Evolutionary conservation across 2,329 filamentous ascomycete species (phyloP).

Genomic region (Colletotrichum sp.): DNA sequence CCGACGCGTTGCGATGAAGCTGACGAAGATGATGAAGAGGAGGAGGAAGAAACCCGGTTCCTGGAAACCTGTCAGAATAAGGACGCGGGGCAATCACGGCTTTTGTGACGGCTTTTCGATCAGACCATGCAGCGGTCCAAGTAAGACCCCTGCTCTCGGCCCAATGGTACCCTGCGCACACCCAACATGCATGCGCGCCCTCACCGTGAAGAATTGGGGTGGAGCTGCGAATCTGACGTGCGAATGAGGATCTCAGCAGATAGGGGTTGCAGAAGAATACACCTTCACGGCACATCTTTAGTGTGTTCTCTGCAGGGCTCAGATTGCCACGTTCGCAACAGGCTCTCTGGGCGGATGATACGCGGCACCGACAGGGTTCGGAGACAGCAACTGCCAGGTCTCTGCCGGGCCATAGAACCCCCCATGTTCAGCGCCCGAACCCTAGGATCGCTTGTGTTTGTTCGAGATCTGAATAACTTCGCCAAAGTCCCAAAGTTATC

Average conservation of each 20-base stretch:
- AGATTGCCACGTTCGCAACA: background rate
- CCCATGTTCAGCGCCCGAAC: background rate
- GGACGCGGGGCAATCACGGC: background rate
- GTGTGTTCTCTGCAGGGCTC: background rate
- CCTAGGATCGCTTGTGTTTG: background rate
- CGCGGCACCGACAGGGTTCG: background rate
- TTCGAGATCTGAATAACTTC: background rate
- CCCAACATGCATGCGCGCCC: background rate
- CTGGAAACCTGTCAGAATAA: background rate
- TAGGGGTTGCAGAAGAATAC: background rate
- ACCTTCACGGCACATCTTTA: background rate
- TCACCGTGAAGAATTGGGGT: background rate
- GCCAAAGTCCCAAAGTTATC: background rate
- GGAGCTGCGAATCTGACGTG: background rate
- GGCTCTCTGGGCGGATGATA: background rate
- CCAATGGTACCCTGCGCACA: background rate
- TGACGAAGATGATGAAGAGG: background rate
- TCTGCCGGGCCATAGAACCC: background rate
- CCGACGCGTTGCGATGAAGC: background rate
- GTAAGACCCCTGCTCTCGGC: background rate
- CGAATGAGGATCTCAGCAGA: background rate
- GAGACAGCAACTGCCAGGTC: background rate
- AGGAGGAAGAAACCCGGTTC: background rate
- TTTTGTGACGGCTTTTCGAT: background rate
- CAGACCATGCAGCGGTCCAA: background rate